Evolutionary conservation across 768 basidiomycete species (phyloP).

Genomic region (Tulasnella sp.): DNA sequence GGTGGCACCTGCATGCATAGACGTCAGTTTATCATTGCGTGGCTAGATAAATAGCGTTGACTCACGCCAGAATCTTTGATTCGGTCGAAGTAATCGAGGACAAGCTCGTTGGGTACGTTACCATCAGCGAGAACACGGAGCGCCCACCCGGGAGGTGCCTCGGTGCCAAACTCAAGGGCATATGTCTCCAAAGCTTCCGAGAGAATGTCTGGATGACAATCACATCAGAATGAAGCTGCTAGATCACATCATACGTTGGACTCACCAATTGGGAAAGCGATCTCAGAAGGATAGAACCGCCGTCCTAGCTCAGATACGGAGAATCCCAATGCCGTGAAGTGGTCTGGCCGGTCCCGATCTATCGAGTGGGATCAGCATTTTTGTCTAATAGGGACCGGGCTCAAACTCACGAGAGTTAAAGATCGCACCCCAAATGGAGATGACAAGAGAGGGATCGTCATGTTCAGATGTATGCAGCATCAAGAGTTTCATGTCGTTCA

Average conservation of each 20-base stretch:
- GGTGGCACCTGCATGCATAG: conserved; percentile 50
- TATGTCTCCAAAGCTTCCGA: conserved; percentile 67
- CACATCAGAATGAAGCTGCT: background rate
- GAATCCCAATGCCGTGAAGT: conserved; percentile 11
- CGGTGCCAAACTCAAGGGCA: conserved; percentile 45
- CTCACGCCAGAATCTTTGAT: conserved; percentile 82
- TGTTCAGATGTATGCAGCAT: conserved; percentile 92
- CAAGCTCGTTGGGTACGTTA: conserved; percentile 64
- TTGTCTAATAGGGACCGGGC: background rate
- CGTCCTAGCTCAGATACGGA: conserved; percentile 47
- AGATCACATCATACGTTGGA: background rate
- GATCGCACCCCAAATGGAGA: conserved; percentile 81
- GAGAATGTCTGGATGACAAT: conserved; percentile 47
- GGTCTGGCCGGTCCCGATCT: conserved; percentile 18
- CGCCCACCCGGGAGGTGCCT: conserved; percentile 69
- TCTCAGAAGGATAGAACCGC: conserved; percentile 83
- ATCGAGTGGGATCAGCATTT: background rate
- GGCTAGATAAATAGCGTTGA: conserved; percentile 17
- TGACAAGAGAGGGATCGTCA: conserved; percentile 67
- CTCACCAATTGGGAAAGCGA: conserved; percentile 80
- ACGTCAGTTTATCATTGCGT: conserved; percentile 3
- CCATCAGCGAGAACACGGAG: conserved; percentile 69
- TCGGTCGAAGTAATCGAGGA: conserved; percentile 77
- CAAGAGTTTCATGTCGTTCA: conserved; percentile 72
- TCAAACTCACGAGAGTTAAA: conserved; percentile 56